Percentiles rank a stretch among this genome's conserved stretches.
phyloP scores from a whole-genome alignment of 2,329 filamentous ascomycete species.

The Aspergillus sp. region DNA sequence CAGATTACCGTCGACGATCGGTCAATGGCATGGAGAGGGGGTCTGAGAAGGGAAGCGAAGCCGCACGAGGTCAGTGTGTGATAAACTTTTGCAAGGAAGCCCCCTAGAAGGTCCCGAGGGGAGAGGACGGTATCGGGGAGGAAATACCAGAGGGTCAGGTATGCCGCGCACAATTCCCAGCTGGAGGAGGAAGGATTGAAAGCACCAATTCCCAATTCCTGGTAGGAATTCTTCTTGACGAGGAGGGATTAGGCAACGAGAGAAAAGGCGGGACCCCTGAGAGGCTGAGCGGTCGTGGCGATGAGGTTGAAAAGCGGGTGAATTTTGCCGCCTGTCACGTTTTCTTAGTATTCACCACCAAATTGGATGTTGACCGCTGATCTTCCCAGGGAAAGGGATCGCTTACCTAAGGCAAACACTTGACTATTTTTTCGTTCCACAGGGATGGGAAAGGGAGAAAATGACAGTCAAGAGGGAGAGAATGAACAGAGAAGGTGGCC shows the following conservation, averaged over 20 bases:
- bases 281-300: background rate
- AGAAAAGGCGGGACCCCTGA: background rate
- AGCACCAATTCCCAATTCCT: background rate
- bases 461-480: background rate
- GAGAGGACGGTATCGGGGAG: background rate
- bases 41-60: background rate
- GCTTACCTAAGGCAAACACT: background rate
- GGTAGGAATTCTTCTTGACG: background rate
- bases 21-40: slow-evolving; percentile 11
- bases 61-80: background rate
- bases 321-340: slow-evolving; percentile 1
- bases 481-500: background rate
- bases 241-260: background rate
- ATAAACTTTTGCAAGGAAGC: background rate
- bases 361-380: too few species aligned
- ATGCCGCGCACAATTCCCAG: background rate
- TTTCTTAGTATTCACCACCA: background rate
- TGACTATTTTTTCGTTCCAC: background rate
- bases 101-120: background rate
- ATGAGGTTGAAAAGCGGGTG: background rate
- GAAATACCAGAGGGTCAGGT: background rate
- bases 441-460: background rate
- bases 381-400: too few species aligned
- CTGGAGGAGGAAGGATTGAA: background rate
- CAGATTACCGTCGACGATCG: background rate